Percentiles rank a stretch among this genome's conserved stretches.
Evolutionary conservation across 2,329 filamentous ascomycete species (phyloP).

Genomic region (Neocucurbitaria cava): DNA sequence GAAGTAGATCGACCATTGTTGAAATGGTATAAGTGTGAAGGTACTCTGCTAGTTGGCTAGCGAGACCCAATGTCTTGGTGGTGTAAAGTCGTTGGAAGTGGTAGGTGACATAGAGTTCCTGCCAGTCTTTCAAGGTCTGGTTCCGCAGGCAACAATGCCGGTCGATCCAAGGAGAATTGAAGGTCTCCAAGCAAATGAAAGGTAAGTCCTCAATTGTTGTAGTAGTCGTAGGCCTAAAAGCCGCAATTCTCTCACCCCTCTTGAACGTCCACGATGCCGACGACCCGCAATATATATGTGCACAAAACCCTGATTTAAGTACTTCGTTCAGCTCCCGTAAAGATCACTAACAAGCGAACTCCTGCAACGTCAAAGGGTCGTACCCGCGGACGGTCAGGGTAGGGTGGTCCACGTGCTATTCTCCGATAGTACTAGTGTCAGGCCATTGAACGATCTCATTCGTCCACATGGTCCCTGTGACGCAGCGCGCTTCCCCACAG

Average conservation of each 20-base stretch:
- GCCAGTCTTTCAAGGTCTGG: not conserved
- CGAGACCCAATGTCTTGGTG: not conserved
- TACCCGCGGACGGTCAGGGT: not conserved
- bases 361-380: not conserved
- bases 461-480: conserved; percentile 15
- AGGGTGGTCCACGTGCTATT: conserved; percentile 4
- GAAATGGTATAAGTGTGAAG: not conserved
- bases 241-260: not conserved
- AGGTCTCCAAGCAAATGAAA: not conserved
- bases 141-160: not conserved
- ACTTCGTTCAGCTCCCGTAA: not conserved
- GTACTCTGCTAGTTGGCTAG: not conserved
- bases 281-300: not conserved
- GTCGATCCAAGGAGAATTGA: not conserved
- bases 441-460: not conserved
- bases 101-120: not conserved
- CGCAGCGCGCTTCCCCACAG: conserved; percentile 1
- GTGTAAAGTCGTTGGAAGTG: not conserved
- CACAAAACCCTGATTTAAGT: not conserved
- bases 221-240: not conserved
- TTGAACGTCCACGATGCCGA: not conserved
- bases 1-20: not conserved
- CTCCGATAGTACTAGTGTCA: not conserved
- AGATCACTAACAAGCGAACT: not conserved
- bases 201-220: not conserved